Conservation (phyloP, 2,329 filamentous ascomycete species). For the Botrytis porri region DNA sequence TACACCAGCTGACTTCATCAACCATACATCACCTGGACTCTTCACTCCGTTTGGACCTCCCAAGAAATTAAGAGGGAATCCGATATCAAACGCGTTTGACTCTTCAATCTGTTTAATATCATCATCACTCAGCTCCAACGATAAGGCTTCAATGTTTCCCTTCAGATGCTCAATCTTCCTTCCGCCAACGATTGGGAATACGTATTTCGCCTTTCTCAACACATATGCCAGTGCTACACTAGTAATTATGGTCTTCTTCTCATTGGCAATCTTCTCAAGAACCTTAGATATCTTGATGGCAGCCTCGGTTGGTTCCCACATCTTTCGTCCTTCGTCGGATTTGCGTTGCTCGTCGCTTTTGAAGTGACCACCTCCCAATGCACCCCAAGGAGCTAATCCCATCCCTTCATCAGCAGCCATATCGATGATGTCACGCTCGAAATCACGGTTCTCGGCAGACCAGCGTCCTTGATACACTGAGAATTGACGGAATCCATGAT, state of each 20-base stretch:
- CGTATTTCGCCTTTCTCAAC: conserved; percentile 66
- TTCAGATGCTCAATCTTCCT: conserved; percentile 67
- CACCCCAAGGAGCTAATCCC: conserved; percentile 55
- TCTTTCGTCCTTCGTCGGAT: conserved; percentile 39
- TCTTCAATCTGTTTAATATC: conserved; percentile 66
- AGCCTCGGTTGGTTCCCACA: conserved; percentile 44
- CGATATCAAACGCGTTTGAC: conserved; percentile 59
- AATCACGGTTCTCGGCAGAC: conserved; percentile 60
- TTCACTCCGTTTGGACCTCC: conserved; percentile 28
- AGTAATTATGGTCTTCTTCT: conserved; percentile 56
- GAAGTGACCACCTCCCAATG: conserved; percentile 50
- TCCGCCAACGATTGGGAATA: conserved; percentile 71
- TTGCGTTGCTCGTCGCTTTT: conserved; percentile 46
- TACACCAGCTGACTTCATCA: conserved; percentile 43
- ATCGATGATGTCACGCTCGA: conserved; percentile 59
- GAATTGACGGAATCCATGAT: conserved; percentile 68
- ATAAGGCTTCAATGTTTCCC: conserved; percentile 66
- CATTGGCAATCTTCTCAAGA: conserved; percentile 56
- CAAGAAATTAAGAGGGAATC: conserved; percentile 65
- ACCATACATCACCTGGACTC: conserved; percentile 37
- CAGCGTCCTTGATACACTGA: conserved; percentile 66
- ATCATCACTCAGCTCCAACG: conserved; percentile 54
- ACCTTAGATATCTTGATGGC: conserved; percentile 44
- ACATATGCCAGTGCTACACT: conserved; percentile 70
- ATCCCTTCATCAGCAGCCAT: conserved; percentile 58